Evolutionary conservation across 2,329 filamentous ascomycete species (phyloP), one percentile per base, ranked within the genome.

Genomic region (Fusarium mangiferae): DNA sequence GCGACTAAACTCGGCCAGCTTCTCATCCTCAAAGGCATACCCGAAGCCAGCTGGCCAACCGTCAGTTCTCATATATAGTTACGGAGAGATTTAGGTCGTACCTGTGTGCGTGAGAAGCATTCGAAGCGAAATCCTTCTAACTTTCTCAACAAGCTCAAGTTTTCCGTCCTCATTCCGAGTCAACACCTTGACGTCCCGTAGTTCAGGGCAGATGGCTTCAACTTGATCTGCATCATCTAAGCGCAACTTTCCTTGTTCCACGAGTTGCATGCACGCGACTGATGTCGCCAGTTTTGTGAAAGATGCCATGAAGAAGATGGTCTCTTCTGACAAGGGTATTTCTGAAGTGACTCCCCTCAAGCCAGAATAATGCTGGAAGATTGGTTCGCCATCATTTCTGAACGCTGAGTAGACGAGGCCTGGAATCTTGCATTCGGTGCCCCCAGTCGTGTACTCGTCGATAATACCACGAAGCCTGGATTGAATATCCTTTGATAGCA

Each of bases 71-170:
- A 15, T 4, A 6, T 36, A 5, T 5, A 7, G 1, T 22, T 2
- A 36, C 3, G 0, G 2, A 12, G 3, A 2, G 0, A 24, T 11
- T 1, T 8, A 33, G 2, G 0, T 0, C 22, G 0, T 51, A 35
- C 30, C 48, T 2, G 22, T 51, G 12, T 35, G 48, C 7, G 30
- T 51, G 6, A 51, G 22, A 51, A 51, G 48, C 48, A 51, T 51
- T 0, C 30, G 30, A 35, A 51, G 30, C 10, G 22, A 35, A 2
- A 51, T 51, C 6, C 8, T 20, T 6, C 30, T 35, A 0, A 7
- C 8, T 6, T 35, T 51, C 12, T 51, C 48, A 1, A 24, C 22
- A 14, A 51, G 30, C 4, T 35, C 17, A 8, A 51, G 22, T 1
- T 35, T 51, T 0, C 48, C 48, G 8, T 35, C 6, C 3, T 10